Conservation (phyloP, 108 stramenopile genomes). For the Fragilaria radians region DNA sequence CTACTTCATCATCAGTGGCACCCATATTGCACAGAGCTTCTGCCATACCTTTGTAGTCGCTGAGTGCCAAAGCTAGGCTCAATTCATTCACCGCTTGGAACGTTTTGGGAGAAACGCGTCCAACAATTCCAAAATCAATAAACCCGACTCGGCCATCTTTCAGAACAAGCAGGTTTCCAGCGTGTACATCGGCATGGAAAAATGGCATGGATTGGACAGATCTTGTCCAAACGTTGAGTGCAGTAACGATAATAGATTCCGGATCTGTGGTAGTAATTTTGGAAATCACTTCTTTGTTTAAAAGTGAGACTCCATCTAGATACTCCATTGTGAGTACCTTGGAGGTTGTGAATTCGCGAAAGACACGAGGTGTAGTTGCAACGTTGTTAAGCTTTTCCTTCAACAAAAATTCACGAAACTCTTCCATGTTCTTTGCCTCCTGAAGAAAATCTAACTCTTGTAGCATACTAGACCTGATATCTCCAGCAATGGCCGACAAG, state of each 20-base stretch:
- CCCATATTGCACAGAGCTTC: conserved; percentile 85
- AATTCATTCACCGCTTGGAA: conserved; percentile 84
- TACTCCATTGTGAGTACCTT: conserved; percentile 91
- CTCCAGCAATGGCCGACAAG: conserved; percentile 75
- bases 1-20: conserved; percentile 83
- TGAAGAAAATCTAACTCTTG: conserved; percentile 93
- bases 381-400: conserved; percentile 46
- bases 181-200: conserved; percentile 98
- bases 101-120: conserved; percentile 80
- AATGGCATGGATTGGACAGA: conserved; percentile 85
- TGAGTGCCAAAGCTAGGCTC: conserved; percentile 59
- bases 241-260: conserved; percentile 80
- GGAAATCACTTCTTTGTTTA: conserved; percentile 75
- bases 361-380: conserved; percentile 76
- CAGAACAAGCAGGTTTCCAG: conserved; percentile 73
- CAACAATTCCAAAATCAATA: conserved; percentile 98
- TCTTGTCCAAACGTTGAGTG: conserved; percentile 91
- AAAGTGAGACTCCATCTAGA: conserved; percentile 80
- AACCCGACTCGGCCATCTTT: conserved; percentile 93
- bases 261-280: conserved; percentile 60
- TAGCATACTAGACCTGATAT: conserved; percentile 84
- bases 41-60: conserved; percentile 85
- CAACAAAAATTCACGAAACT: conserved; percentile 80
- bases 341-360: conserved; percentile 56
- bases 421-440: conserved; percentile 85